Percentiles rank a stretch among this genome's conserved stretches.
Conservation (phyloP, 83 land plant genomes). For the Isoetes engelmannii region DNA sequence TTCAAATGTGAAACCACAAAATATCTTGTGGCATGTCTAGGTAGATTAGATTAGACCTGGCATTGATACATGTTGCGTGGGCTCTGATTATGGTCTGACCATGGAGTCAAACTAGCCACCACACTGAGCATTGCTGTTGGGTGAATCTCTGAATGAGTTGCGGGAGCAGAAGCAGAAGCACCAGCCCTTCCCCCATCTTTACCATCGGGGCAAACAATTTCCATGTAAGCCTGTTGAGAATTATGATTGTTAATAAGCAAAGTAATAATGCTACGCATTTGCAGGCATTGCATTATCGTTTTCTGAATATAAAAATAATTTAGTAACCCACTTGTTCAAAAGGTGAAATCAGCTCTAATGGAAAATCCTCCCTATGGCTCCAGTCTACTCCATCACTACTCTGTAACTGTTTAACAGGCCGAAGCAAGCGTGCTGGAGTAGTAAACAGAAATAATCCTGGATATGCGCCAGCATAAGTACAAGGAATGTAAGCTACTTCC, state of each 20-base stretch:
- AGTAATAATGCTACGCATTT: not conserved
- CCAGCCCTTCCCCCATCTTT: conserved; percentile 60
- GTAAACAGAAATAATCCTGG: conserved; percentile 85
- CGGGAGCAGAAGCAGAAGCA: conserved; percentile 30
- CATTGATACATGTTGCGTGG: conserved; percentile 99
- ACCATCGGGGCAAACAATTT: conserved; percentile 92
- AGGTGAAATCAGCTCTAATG: conserved; percentile 82
- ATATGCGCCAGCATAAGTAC: conserved; percentile 75
- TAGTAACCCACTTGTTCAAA: conserved; percentile 72
- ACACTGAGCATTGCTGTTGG: conserved; percentile 86
- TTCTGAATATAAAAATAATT: not conserved
- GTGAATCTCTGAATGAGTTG: conserved; percentile 84
- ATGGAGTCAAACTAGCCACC: conserved; percentile 93
- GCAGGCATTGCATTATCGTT: not conserved
- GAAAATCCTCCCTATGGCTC: conserved; percentile 17
- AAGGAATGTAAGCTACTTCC: conserved; percentile 93
- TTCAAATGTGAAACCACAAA: conserved; percentile 1
- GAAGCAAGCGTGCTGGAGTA: conserved; percentile 78
- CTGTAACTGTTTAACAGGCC: conserved; percentile 69
- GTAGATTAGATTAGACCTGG: conserved; percentile 49
- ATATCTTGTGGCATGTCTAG: not conserved
- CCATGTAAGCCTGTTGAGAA: conserved; percentile 80
- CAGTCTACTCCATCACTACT: not conserved
- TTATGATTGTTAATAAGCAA: too few species aligned
- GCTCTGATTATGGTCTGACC: conserved; percentile 99